Percentiles rank a stretch among this genome's conserved stretches.
Evolutionary conservation across 2,329 filamentous ascomycete species (phyloP).

Genomic region (Fusarium floridanum): DNA sequence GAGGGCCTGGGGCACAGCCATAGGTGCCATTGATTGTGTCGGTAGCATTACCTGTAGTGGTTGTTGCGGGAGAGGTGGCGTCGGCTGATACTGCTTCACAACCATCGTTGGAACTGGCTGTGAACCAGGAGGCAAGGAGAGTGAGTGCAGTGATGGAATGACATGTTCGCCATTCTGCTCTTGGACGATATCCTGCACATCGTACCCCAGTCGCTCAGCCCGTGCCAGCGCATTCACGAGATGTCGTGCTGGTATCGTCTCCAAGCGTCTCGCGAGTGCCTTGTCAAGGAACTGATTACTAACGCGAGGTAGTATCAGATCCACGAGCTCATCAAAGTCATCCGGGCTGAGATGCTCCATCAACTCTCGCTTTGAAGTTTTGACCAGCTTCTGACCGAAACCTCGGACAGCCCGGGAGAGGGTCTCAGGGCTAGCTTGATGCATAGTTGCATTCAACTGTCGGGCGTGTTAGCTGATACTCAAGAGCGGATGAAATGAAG

Average conservation of each 20-base stretch:
- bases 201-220: slow-evolving; percentile 69
- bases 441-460: slow-evolving; percentile 64
- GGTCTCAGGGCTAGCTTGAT: slow-evolving; percentile 56
- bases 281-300: slow-evolving; percentile 65
- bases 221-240: slow-evolving; percentile 69
- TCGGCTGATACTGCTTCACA: slow-evolving; percentile 9
- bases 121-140: slow-evolving; percentile 21
- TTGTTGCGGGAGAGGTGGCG: background rate
- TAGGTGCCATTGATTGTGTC: background rate
- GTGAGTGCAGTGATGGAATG: slow-evolving; percentile 49
- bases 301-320: slow-evolving; percentile 59
- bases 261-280: slow-evolving; percentile 64
- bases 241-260: slow-evolving; percentile 65
- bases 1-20: background rate
- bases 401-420: slow-evolving; percentile 57
- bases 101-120: slow-evolving; percentile 7
- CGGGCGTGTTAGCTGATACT: slow-evolving; percentile 41
- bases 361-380: slow-evolving; percentile 57
- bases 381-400: slow-evolving; percentile 61
- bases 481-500: background rate
- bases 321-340: slow-evolving; percentile 61
- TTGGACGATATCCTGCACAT: slow-evolving; percentile 63
- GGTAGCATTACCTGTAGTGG: background rate
- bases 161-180: slow-evolving; percentile 53
- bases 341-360: slow-evolving; percentile 54